Evolutionary conservation across 176 grass and related monocot genomes (phyloP).

Genomic region (Aegilops umbellulata): DNA sequence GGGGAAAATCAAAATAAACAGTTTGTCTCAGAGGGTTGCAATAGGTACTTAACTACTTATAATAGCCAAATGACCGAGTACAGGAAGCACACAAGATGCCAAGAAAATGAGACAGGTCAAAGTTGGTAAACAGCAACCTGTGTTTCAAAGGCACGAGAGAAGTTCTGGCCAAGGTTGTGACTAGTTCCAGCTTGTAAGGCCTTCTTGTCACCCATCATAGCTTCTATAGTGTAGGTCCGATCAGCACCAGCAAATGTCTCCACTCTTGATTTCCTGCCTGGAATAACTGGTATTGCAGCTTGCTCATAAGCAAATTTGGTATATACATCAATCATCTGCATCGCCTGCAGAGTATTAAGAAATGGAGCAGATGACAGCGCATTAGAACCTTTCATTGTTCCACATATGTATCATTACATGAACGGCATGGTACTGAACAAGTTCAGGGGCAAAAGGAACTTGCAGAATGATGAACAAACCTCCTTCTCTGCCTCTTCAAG

Average conservation of each 20-base stretch:
- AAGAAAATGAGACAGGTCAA: conserved; percentile 6
- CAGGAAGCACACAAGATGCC: neutral
- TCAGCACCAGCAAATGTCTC: conserved; percentile 96
- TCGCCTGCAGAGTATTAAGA: conserved; percentile 54
- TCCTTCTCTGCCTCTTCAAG: conserved; percentile 86
- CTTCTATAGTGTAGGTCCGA: conserved; percentile 95
- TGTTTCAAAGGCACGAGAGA: conserved; percentile 93
- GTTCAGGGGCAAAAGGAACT: conserved; percentile 4
- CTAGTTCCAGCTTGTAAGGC: conserved; percentile 99
- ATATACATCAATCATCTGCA: conserved; percentile 98
- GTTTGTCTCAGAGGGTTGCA: neutral
- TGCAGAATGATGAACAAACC: conserved; percentile 42
- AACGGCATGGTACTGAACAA: conserved; percentile 7
- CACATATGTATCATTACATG: neutral
- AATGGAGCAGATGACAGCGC: neutral
- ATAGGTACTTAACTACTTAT: conserved; percentile 22
- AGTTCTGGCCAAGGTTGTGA: conserved; percentile 97
- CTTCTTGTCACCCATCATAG: conserved; percentile 98
- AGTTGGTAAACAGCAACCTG: conserved; percentile 51
- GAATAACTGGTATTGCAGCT: conserved; percentile 93
- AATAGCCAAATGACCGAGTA: conserved; percentile 5
- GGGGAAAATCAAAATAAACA: conserved; percentile 16
- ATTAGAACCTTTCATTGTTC: conserved; percentile 17
- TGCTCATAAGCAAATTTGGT: conserved; percentile 94
- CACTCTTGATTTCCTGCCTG: conserved; percentile 82